A percentile compares a stretch with the other conserved stretches of the same genome.
Evolutionary conservation across 2,329 filamentous ascomycete genomes (phyloP).

Genomic region (Hypoxylon sp.): DNA sequence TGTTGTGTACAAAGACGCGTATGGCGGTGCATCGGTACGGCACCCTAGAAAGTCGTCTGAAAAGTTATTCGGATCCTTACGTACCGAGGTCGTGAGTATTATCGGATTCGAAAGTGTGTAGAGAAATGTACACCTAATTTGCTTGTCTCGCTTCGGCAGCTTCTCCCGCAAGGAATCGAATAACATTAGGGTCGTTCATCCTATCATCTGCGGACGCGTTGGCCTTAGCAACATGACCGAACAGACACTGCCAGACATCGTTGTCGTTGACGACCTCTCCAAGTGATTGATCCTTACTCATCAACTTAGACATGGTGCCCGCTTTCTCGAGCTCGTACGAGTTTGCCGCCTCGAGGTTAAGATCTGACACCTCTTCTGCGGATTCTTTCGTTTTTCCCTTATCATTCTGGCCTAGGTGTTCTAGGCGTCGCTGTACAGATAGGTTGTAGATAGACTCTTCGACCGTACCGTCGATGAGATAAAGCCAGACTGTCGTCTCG

Average conservation of each 20-base stretch:
- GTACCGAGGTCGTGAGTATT: background rate
- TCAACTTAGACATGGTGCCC: slow-evolving; percentile 71
- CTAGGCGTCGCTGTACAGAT: slow-evolving; percentile 80
- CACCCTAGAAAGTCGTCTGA: background rate
- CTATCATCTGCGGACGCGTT: slow-evolving; percentile 44
- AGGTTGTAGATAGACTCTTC: slow-evolving; percentile 93
- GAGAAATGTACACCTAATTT: background rate
- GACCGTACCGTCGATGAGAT: slow-evolving; percentile 89
- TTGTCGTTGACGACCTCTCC: slow-evolving; percentile 83
- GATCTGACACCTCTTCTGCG: slow-evolving; percentile 64
- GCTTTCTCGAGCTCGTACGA: slow-evolving; percentile 84
- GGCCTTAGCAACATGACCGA: slow-evolving; percentile 67
- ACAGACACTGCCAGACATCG: slow-evolving; percentile 91
- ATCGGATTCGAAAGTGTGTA: background rate
- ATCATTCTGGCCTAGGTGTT: slow-evolving; percentile 72
- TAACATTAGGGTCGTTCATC: slow-evolving; percentile 52
- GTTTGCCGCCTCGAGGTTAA: slow-evolving; percentile 82
- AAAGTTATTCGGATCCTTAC: background rate
- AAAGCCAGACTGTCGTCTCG: slow-evolving; percentile 94
- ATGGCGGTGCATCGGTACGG: background rate
- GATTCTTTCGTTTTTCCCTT: slow-evolving; percentile 57
- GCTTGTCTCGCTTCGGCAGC: slow-evolving; percentile 55
- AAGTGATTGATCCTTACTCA: slow-evolving; percentile 75
- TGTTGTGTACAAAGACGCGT: background rate
- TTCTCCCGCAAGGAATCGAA: slow-evolving; percentile 59